Evolutionary conservation across 257 asterid genomes (phyloP).

Genomic region (Solanum infundibuliforme): DNA sequence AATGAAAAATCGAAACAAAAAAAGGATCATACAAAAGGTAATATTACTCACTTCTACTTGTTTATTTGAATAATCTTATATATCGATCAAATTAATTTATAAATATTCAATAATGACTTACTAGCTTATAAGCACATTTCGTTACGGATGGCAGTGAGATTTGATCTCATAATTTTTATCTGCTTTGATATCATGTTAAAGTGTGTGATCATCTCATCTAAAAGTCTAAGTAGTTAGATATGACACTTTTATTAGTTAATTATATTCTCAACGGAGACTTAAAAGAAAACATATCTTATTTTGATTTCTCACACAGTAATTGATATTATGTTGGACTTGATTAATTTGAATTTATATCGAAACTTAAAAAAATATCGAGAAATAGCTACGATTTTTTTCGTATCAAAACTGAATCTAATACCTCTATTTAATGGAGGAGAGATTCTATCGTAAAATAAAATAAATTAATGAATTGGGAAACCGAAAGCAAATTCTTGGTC

Average conservation of each 20-base stretch:
- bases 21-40: background rate
- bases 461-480: background rate
- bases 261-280: background rate
- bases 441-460: background rate
- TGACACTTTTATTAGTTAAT: too few species aligned
- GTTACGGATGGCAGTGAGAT: too few species aligned
- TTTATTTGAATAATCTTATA: background rate
- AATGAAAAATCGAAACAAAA: background rate
- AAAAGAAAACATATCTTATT: background rate
- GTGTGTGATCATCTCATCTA: too few species aligned
- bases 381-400: background rate
- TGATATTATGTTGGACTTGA: background rate
- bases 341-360: fast-evolving
- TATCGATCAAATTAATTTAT: background rate
- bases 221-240: too few species aligned
- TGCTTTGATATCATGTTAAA: too few species aligned
- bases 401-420: background rate
- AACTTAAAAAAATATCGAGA: fast-evolving
- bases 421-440: background rate
- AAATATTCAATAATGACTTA: background rate
- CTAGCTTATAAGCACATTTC: background rate
- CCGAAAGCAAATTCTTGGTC: background rate
- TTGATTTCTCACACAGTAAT: background rate
- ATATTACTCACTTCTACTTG: background rate
- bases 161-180: too few species aligned